These are phyloP conservation scores for Ailanthus altissimus DNA, from an alignment of 345 rosid species.

Conservation along the genomic window DNA sequence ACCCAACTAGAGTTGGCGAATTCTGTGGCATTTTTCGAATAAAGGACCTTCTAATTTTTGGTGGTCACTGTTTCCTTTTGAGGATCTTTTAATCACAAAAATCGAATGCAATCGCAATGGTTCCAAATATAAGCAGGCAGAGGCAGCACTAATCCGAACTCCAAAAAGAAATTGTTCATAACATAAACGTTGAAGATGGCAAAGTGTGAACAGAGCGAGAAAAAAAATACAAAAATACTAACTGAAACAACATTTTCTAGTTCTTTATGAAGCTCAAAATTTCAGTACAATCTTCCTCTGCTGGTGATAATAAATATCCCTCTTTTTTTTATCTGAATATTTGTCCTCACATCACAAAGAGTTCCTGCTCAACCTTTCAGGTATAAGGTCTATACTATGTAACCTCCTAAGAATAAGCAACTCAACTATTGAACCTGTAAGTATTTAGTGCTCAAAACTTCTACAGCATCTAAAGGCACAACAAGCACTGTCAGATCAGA, in stretches of 20 bases:
- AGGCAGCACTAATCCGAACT: neutral
- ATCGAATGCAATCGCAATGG: no score
- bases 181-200: neutral
- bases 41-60: no score
- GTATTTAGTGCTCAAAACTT: slow-evolving; percentile 9
- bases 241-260: neutral
- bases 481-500: slow-evolving; percentile 9
- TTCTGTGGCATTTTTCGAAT: no score
- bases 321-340: neutral
- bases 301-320: neutral
- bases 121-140: neutral
- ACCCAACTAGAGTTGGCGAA: no score
- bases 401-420: neutral
- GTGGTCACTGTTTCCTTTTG: no score
- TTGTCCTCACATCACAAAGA: neutral
- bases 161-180: neutral
- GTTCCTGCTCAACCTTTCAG: neutral
- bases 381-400: neutral
- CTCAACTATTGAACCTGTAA: neutral
- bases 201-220: neutral
- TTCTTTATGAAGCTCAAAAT: neutral
- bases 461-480: neutral
- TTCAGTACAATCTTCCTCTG: neutral
- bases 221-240: neutral
- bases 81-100: no score